Evolutionary conservation across 1,139 yeast genomes (phyloP), one percentile per base, ranked within the genome.

Genomic region (Insectozyma bohioensis): DNA sequence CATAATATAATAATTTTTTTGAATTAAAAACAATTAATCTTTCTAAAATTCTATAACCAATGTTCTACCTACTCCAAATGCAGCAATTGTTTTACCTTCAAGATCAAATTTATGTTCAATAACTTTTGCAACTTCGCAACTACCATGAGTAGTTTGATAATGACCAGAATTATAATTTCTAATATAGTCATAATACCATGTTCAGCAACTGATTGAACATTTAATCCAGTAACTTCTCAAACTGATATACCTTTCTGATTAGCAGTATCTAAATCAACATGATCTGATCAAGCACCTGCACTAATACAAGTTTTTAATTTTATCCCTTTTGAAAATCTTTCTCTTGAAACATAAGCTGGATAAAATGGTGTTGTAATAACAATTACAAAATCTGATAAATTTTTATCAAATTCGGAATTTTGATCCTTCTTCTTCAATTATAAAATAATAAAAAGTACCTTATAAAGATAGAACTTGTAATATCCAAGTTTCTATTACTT

Each of bases 241-340:
- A 85, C 94, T 12, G 84, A 72, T 49, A 85, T 75, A 30, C 67
- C 70, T 34, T 59, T 56, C 50, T 77, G 75, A 56, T 82, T 81
- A 45, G 88, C 87, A 46, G 85, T 85, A 46, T 72, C 71, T 50
- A 85, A 70, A 51, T 84, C 94, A 43, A 84, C 68, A 58, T 85
- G 94, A 56, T 85, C 95, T 9, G 87, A 80, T 5, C 95, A 95
- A 41, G 85, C 90, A 46, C 94, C 95, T 6, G 94, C 94, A 33
- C 92, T 85, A 48, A 84, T 67, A 43, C 83, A 71, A 38, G 81
- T 56, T 64, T 83, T 84, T 60, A 85, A 72, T 42, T 84, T 83
- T 53, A 80, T 80, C 31, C 94, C 92, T 53, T 76, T 75, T 32
- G 62, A 78, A 44, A 85, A 70, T 49, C 94, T 70, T 48, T 78